Evolutionary conservation across 2,329 filamentous ascomycete species (phyloP), one percentile per base, ranked within the genome.

Genomic region (Epichloe coenophiala): DNA sequence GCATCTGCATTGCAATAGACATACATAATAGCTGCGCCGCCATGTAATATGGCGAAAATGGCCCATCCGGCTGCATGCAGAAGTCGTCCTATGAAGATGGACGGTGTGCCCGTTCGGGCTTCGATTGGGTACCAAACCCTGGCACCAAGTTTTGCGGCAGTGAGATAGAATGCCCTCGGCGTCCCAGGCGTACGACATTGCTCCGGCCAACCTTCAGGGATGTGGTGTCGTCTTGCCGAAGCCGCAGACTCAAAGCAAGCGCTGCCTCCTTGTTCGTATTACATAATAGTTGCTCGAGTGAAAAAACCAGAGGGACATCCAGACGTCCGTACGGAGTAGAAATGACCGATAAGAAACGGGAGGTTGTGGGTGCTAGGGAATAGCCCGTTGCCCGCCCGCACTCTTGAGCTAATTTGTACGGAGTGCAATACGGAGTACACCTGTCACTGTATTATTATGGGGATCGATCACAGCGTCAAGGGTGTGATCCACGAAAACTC

Each of bases 21-120:
- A 44, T n/a, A n/a, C n/a, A n/a, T 44, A 46, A 41, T 41, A 46
- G 63, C 66, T 71, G 70, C 70, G 69, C 69, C 68, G 68, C 70
- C 61, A 66, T 70, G 65, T 65, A n/a, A n/a, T n/a, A 44, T 59
- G 65, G 63, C 66, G 66, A 58, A 55, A 59, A 57, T 50, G 54
- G 54, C 55, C 57, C 58, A 56, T 56, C 51, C 45, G 55, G 56
- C 57, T 65, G 64, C 61, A 65, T 63, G 55, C 52, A 52, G 51
- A 56, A n/a, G 51, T 57, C 48, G 54, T 60, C 64, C 63, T 66
- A 63, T 67, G 58, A 56, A 57, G 62, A 57, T 48, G 49, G 52
- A 50, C 45, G 53, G 35, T 48, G 48, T 50, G 51, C 48, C 47
- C 52, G 50, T 59, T 55, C 56, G 58, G 52, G 58, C 56, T 56